Evolutionary conservation across 495 filamentous ascomycete genomes (phyloP).

Genomic region (Aspergillus asperescens): DNA sequence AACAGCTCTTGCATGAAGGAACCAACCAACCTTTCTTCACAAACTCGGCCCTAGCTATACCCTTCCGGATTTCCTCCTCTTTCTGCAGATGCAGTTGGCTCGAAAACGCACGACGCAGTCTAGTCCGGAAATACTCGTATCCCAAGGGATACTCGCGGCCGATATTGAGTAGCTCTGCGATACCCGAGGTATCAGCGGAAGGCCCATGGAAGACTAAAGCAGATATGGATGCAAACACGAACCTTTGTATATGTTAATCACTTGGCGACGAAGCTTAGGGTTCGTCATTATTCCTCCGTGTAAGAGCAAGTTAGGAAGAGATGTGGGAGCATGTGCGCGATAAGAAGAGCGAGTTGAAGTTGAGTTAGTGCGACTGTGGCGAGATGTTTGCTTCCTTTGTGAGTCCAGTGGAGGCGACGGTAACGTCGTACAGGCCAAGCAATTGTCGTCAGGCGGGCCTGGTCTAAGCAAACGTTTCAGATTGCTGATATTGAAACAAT

Average conservation of each 20-base stretch:
- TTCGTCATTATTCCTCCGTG: constrained; percentile 38
- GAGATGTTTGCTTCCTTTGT: neutral
- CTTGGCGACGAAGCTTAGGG: constrained; percentile 64
- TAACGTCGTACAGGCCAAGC: constrained; percentile 6
- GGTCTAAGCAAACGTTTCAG: too few species aligned
- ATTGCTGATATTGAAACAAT: too few species aligned
- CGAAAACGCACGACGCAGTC: constrained; percentile 80
- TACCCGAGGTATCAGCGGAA: neutral
- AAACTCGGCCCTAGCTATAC: constrained; percentile 73
- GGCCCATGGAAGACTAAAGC: neutral
- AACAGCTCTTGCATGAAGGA: neutral
- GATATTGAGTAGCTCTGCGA: constrained; percentile 71
- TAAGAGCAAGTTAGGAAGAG: neutral
- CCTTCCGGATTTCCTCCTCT: constrained; percentile 66
- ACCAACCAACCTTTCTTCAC: constrained; percentile 72
- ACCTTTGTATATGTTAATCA: constrained; percentile 92
- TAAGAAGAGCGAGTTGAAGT: neutral
- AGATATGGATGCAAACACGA: constrained; percentile 8
- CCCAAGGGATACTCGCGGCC: constrained; percentile 86
- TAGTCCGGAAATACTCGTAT: constrained; percentile 72
- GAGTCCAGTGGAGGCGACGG: constrained; percentile 1
- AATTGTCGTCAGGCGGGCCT: neutral
- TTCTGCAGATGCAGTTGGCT: constrained; percentile 64
- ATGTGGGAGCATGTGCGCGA: neutral
- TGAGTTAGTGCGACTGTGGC: neutral